A percentile compares a stretch with the other conserved stretches of the same genome.
Conservation (phyloP, 768 basidiomycete genomes). For the Lyophyllum atratum region DNA sequence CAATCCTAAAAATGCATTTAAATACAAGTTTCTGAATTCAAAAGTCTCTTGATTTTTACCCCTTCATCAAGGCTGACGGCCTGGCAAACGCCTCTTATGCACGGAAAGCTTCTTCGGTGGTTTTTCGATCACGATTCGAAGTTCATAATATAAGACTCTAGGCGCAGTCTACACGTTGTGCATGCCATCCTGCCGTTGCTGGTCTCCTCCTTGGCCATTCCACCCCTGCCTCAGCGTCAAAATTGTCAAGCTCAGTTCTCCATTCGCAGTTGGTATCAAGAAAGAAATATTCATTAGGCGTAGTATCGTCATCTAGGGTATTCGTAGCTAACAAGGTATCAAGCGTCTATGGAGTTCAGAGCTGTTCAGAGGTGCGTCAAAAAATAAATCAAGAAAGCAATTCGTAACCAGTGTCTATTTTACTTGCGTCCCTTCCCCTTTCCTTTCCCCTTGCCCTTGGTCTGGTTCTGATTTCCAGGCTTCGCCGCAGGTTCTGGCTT, state of each 20-base stretch:
- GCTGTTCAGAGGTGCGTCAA: slow-evolving; percentile 11
- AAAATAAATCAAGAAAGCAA: slow-evolving; percentile 19
- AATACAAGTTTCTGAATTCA: slow-evolving; percentile 7
- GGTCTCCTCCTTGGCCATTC: too few relatives aligned
- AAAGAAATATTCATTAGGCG: not conserved
- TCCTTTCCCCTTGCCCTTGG: slow-evolving; percentile 23
- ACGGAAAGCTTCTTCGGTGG: slow-evolving; percentile 1
- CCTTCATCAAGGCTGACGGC: not conserved
- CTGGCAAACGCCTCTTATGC: slow-evolving; percentile 8
- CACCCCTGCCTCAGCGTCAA: not conserved
- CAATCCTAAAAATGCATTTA: not conserved
- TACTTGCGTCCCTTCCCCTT: slow-evolving; percentile 20
- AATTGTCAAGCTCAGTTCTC: not conserved
- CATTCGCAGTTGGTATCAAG: not conserved
- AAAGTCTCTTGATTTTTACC: not conserved
- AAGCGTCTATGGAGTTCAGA: slow-evolving; percentile 8
- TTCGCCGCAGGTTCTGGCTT: slow-evolving; percentile 18
- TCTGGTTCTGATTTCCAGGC: slow-evolving; percentile 13
- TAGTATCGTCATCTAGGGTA: slow-evolving; percentile 11
- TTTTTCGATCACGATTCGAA: not conserved
- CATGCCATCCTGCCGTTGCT: not conserved
- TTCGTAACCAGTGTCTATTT: slow-evolving; percentile 3
- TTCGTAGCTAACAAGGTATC: slow-evolving; percentile 12
- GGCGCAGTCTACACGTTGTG: slow-evolving; percentile 13
- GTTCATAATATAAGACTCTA: not conserved